Base-by-base conservation (phyloP, 495 filamentous ascomycete species). In the Neurospora tetrasperma region DNA sequence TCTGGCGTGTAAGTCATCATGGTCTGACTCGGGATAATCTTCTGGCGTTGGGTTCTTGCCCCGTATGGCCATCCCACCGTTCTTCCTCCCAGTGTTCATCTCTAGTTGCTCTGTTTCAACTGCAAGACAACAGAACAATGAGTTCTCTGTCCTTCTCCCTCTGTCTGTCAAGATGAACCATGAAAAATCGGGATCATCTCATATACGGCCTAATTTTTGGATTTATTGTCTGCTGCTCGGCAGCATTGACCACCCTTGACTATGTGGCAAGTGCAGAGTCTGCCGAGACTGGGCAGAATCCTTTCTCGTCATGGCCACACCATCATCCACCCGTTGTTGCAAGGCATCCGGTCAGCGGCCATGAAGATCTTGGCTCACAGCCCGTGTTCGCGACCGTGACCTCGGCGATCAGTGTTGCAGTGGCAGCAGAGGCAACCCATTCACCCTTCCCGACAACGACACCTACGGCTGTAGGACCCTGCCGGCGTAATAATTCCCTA, bases 401-500 rank as follows among this genome's bases (percentile, higher is more conserved):
- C 27, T 66, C 54, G 54, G 9, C 27, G 54, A 66, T 66, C 54
- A 66, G 54, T 35, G 54, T 27, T 27, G 54, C 54, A 66, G 54
- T 66, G 54, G 54, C 7, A 66, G 54, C 54, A 66, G 27, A 66
- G 54, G 54, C 54, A 31, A 66, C 71, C n/a, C 40, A 40, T 10
- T 23, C 69, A 11, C 69, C 71, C 40, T 72, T 71, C 42, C 66
- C 23, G 6, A 70, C 66, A 35, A 69, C 75, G 6, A 41, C 73
- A 41, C 40, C 73, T 14, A 27, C 38, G 23, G 23, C 10, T 48
- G 39, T 62, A 42, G 69, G 66, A 12, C 40, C 42, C 46, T 39
- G n/a, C 20, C 71, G 41, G 27, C 69, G 69, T n/a, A 31, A 39
- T 31, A 76, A 27, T 48, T 35, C 72, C 43, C 38, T 72, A 16